A percentile compares a stretch with the other conserved stretches of the same genome.
Evolutionary conservation across 139 green algal genomes (phyloP).

Genomic region (Tetradesmus lagerheimii): DNA sequence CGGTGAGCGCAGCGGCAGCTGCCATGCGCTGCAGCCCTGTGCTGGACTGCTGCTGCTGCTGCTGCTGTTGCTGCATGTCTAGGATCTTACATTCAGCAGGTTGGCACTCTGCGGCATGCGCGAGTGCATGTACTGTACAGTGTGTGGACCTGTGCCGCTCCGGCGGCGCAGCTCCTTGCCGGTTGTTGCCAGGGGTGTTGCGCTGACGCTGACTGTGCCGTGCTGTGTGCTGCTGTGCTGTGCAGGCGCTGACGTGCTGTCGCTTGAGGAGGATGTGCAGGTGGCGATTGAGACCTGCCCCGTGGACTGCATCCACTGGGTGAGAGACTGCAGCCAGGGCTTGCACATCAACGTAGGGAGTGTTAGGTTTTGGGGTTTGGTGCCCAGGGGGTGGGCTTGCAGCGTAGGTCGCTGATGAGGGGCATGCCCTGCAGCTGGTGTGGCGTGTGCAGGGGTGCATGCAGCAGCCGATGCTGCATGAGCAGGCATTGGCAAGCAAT

Average conservation of each 20-base stretch:
- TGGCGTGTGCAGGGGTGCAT: no score
- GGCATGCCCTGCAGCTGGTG: neutral
- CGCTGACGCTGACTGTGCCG: no score
- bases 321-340: neutral
- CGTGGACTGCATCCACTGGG: slow-evolving; percentile 69
- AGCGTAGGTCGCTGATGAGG: neutral
- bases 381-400: neutral
- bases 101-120: no score
- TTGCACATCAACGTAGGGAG: neutral
- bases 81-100: no score
- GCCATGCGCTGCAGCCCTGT: no score
- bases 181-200: no score
- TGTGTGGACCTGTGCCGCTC: no score
- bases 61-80: neutral
- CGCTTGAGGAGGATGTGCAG: slow-evolving; percentile 49
- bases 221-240: neutral
- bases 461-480: neutral
- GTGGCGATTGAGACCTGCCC: slow-evolving; percentile 70
- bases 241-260: neutral
- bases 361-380: neutral
- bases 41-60: slow-evolving; percentile 15
- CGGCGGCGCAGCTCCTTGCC: neutral
- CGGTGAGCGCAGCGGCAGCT: neutral
- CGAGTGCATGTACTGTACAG: no score
- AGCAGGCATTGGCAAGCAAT: no score